These are phyloP conservation scores for Penicillium herquei DNA, from an alignment of 495 filamentous ascomycete genomes.

Conservation along the genomic window DNA sequence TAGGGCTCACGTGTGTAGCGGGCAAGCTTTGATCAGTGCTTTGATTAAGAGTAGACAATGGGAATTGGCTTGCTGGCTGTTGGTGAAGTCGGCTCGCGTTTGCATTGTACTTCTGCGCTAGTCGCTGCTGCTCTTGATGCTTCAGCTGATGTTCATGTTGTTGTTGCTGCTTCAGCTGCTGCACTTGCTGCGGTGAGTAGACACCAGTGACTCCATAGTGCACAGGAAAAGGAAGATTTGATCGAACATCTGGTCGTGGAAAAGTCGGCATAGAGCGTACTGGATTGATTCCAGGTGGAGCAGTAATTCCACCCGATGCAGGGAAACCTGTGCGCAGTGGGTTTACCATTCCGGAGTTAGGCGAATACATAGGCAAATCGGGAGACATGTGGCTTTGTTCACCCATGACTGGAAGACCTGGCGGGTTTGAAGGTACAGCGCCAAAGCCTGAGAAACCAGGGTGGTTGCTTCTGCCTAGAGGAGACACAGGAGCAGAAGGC, in stretches of 20 bases:
- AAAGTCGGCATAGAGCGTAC: slow-evolving; percentile 49
- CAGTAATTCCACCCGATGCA: slow-evolving; percentile 56
- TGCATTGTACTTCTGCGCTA: no score
- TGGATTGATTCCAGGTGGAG: slow-evolving; percentile 58
- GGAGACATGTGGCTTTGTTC: slow-evolving; percentile 33
- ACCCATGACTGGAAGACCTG: slow-evolving; percentile 55
- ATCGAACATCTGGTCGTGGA: slow-evolving; percentile 63
- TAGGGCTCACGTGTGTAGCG: slow-evolving; percentile 54
- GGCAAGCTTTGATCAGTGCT: no score
- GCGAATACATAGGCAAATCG: slow-evolving; percentile 56
- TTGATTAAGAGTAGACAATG: no score
- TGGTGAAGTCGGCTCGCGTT: no score
- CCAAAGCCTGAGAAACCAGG: slow-evolving; percentile 48
- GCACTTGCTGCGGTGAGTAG: slow-evolving; percentile 29
- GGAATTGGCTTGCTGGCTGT: no score
- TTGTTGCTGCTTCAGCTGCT: no score
- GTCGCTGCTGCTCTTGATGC: no score
- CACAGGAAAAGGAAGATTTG: slow-evolving; percentile 47
- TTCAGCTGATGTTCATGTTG: no score
- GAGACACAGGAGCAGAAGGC: slow-evolving; percentile 52
- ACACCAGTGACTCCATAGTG: slow-evolving; percentile 33
- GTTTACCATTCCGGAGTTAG: slow-evolving; percentile 42
- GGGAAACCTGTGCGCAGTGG: slow-evolving; percentile 51
- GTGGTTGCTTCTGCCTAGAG: slow-evolving; percentile 52
- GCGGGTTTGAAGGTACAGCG: slow-evolving; percentile 51